A percentile compares a stretch with the other conserved stretches of the same genome.
These are phyloP conservation scores for Aspergillus pseudoterreus DNA, from an alignment of 2,329 filamentous ascomycete species.

Conservation along the genomic window DNA sequence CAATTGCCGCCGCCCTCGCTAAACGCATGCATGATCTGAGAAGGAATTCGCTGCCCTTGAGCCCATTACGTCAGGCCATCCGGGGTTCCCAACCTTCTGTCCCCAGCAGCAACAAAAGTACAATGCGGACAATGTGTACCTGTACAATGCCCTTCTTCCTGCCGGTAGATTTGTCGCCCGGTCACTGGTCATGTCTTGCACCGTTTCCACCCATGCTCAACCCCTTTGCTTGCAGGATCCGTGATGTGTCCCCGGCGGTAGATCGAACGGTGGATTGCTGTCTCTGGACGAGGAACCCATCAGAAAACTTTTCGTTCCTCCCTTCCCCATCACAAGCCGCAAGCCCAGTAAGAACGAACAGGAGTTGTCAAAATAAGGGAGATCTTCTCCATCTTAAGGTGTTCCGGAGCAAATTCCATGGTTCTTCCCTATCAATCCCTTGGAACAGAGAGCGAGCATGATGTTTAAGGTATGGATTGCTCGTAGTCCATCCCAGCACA, in stretches of 20 bases:
- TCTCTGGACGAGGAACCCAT: no score
- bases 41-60: neutral
- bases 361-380: neutral
- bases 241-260: neutral
- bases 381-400: neutral
- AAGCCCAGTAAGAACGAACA: neutral
- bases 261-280: no score
- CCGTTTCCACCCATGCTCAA: neutral
- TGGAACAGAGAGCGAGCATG: neutral
- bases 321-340: neutral
- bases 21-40: no score
- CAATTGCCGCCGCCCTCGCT: no score
- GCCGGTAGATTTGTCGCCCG: neutral
- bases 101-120: slow-evolving; percentile 5
- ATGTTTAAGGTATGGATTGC: no score
- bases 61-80: neutral
- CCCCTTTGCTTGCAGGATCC: neutral
- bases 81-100: neutral
- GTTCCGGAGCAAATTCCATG: neutral
- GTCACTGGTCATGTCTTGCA: neutral
- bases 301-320: neutral
- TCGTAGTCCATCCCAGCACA: neutral
- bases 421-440: neutral
- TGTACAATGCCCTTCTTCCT: neutral
- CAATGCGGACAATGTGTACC: slow-evolving; percentile 1